Evolutionary conservation across 2,329 filamentous ascomycete genomes (phyloP).

Genomic region (Pseudocercospora eumusae): DNA sequence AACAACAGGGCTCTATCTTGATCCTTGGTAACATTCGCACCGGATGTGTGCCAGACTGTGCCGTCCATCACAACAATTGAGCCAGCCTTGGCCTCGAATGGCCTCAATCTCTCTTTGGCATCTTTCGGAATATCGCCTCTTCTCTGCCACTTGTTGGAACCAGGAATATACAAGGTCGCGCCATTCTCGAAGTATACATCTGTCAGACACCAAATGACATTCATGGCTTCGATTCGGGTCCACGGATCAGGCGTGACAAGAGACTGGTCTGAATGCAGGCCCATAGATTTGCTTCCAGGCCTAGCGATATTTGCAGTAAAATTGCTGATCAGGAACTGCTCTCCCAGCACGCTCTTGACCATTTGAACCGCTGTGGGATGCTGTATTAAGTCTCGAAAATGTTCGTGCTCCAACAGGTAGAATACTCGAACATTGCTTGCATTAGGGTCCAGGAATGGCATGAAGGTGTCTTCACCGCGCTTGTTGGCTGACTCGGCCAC

Average conservation of each 20-base stretch:
- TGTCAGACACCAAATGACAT: conserved; percentile 19
- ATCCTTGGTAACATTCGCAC: conserved; percentile 17
- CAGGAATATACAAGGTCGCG: conserved; percentile 19
- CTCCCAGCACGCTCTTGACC: conserved; percentile 16
- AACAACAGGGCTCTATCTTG: conserved; percentile 20
- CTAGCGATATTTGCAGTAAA: conserved; percentile 21
- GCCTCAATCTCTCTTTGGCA: conserved; percentile 11
- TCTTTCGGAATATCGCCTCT: conserved; percentile 14
- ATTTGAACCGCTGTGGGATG: conserved; percentile 16
- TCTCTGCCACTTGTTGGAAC: conserved; percentile 15
- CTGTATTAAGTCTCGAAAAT: conserved; percentile 17
- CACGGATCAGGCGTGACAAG: conserved; percentile 19
- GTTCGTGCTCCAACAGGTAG: conserved; percentile 16
- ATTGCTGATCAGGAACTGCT: conserved; percentile 20
- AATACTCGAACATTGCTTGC: conserved; percentile 15
- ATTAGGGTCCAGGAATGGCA: conserved; percentile 18
- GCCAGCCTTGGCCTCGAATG: conserved; percentile 22
- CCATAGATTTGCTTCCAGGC: conserved; percentile 18
- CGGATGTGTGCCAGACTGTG: conserved; percentile 22
- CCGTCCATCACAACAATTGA: conserved; percentile 21
- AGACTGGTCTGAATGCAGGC: conserved; percentile 16
- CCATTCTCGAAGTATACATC: conserved; percentile 19
- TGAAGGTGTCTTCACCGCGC: conserved; percentile 17
- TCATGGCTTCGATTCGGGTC: conserved; percentile 12
- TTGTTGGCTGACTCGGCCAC: conserved; percentile 7